A percentile compares a stretch with the other conserved stretches of the same genome.
phyloP scores from a whole-genome alignment of 148 eudicot species.

The Amaranthus hypochondriacus region DNA sequence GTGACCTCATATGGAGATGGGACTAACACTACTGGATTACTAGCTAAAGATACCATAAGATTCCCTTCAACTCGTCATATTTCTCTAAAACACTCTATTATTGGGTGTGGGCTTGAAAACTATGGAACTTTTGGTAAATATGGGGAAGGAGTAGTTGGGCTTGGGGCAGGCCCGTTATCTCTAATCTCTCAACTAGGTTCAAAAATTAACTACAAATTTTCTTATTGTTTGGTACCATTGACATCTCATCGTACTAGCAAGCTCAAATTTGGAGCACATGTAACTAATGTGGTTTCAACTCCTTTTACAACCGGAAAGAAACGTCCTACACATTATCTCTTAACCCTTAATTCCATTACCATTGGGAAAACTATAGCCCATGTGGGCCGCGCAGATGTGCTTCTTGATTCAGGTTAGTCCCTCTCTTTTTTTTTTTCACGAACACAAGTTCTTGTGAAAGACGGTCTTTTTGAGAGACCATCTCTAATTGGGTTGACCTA shows the following conservation, averaged over 20 bases:
- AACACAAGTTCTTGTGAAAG: no score
- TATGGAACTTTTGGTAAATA: not conserved
- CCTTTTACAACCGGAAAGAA: constrained; percentile 14
- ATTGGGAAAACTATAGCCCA: constrained; percentile 9
- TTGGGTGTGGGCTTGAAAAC: constrained; percentile 29
- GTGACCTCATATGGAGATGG: constrained; percentile 7
- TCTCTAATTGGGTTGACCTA: no score
- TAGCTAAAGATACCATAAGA: constrained; percentile 17
- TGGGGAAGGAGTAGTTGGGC: constrained; percentile 35
- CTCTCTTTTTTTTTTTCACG: no score
- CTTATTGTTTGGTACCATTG: constrained; percentile 37
- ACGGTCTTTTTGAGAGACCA: no score
- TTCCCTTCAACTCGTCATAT: not conserved
- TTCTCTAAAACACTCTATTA: not conserved
- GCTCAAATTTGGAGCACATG: constrained; percentile 30
- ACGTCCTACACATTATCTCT: constrained; percentile 19
- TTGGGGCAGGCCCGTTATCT: constrained; percentile 31
- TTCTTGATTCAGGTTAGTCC: constrained; percentile 25
- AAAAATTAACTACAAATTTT: constrained; percentile 34
- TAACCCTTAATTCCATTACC: constrained; percentile 24
- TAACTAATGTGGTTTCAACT: constrained; percentile 22
- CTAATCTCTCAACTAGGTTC: constrained; percentile 38
- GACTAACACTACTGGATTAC: not conserved
- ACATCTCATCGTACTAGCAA: constrained; percentile 22
- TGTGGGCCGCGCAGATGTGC: constrained; percentile 4